Base-by-base conservation (phyloP, 345 rosid species). In the Hevea brasiliensis region DNA sequence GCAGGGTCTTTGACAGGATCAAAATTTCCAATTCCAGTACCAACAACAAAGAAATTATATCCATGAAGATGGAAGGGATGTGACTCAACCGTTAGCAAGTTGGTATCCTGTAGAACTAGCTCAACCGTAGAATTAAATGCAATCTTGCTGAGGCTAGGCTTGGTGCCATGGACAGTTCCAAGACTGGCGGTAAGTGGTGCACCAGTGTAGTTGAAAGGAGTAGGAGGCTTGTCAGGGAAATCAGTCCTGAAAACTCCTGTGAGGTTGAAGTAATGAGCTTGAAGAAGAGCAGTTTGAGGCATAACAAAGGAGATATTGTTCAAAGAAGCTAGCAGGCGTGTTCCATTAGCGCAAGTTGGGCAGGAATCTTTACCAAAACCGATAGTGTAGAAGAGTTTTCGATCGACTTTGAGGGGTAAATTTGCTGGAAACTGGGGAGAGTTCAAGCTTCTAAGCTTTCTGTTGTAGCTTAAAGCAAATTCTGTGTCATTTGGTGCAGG, bases 1-100 rank as follows among this genome's bases (percentile, higher is more conserved):
- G 86, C 85, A 0, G 90, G 88, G 74, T 89, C 92, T 72, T 83
- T 85, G 4, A 64, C 74, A 1, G 87, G 94, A 73, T 88, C 83
- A 53, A 87, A 89, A 67, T 91, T 91, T 58, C 97, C 92, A 4
- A 81, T 37, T 1, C 94, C 94, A 0, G 84, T 82, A 35, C 91
- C 92, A 6, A 88, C 85, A 2, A 88, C 90, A 61, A 84, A 91
- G 81, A 88, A 89, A 68, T 91, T 89, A 41, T 85, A 88, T 12
- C 97, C 93, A 35, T 91, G 97, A 57, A 91, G 84, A 78, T 91
- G 94, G 68, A 91, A 88, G 0, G 94, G 94, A 59, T 89, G 97
- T 11, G 90, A 88, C 65, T 91, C 97, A 2, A 90, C 88, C 0
- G 91, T 83, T 2, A 90, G 80, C 26, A 90, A 81, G 65, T 89